These are phyloP conservation scores for Pistacia atlantica DNA, from an alignment of 345 rosid species.

Conservation along the genomic window DNA sequence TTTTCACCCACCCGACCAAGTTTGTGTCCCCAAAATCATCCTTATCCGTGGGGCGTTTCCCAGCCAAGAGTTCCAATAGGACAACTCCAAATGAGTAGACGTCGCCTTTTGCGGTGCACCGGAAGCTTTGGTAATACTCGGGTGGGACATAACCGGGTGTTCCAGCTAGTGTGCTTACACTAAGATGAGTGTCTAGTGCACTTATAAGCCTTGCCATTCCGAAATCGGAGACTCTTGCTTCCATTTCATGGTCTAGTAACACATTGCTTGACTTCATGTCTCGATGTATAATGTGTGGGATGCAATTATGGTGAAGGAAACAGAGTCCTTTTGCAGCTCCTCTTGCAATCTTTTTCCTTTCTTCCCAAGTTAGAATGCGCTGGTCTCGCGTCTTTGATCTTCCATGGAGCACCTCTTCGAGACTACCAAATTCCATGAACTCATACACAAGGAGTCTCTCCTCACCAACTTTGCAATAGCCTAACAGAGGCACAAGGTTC, in stretches of 20 bases:
- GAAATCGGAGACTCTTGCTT: slow-evolving; percentile 91
- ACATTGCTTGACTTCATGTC: slow-evolving; percentile 99
- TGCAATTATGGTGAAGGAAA: slow-evolving; percentile 93
- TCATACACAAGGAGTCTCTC: slow-evolving; percentile 93
- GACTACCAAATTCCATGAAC: slow-evolving; percentile 90
- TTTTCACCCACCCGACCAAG: slow-evolving; percentile 93
- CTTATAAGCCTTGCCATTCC: slow-evolving; percentile 98
- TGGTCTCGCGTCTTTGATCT: slow-evolving; percentile 53
- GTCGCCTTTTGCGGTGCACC: slow-evolving; percentile 95
- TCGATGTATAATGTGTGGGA: slow-evolving; percentile 91
- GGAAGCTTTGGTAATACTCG: slow-evolving; percentile 92
- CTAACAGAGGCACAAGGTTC: slow-evolving; percentile 87
- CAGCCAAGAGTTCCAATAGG: slow-evolving; percentile 81
- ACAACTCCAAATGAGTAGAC: slow-evolving; percentile 93
- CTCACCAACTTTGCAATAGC: slow-evolving; percentile 91
- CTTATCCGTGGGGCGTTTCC: slow-evolving; percentile 91
- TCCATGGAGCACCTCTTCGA: slow-evolving; percentile 93
- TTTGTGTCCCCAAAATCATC: slow-evolving; percentile 99
- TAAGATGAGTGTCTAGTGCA: slow-evolving; percentile 91
- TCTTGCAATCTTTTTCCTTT: slow-evolving; percentile 82
- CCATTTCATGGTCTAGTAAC: slow-evolving; percentile 87
- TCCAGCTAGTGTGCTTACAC: slow-evolving; percentile 94
- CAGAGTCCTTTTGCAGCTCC: slow-evolving; percentile 96
- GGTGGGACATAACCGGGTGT: slow-evolving; percentile 98
- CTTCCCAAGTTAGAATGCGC: slow-evolving; percentile 70